Conservation (phyloP, 352 stramenopile species). For the Phytophthora tentaculata region DNA sequence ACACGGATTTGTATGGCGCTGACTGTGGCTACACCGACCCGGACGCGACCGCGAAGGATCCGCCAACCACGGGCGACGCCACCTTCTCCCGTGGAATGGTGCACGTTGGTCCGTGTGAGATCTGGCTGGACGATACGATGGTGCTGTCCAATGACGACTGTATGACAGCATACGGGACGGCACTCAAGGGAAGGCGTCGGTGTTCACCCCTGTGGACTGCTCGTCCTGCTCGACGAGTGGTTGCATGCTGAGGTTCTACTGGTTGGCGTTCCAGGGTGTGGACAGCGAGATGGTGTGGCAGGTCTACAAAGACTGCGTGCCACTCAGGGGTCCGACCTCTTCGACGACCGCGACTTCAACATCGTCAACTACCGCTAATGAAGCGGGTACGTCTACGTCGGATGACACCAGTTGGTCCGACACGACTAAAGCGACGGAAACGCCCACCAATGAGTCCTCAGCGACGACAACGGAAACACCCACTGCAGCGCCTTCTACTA, state of each 20-base stretch:
- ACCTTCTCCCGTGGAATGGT: conserved; percentile 45
- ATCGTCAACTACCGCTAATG: background rate
- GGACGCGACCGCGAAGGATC: conserved; percentile 34
- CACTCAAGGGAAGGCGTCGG: conserved; percentile 24
- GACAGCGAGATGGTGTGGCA: background rate
- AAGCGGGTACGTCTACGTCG: background rate
- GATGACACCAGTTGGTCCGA: background rate
- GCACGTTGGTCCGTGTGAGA: background rate
- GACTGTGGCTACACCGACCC: conserved; percentile 41
- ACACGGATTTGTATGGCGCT: conserved; percentile 34
- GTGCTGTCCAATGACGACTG: conserved; percentile 46
- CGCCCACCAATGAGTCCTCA: background rate
- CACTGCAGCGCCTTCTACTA: background rate
- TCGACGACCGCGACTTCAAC: background rate
- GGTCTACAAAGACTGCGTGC: background rate
- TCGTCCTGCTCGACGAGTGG: background rate
- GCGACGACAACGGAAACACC: background rate
- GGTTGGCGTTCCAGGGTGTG: background rate
- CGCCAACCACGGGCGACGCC: conserved; percentile 31
- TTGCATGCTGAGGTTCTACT: background rate
- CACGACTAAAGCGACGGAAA: too few species aligned
- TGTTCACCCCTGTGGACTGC: conserved; percentile 38
- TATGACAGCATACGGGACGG: conserved; percentile 40
- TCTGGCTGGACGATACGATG: conserved; percentile 3
- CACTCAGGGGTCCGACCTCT: background rate